phyloP scores from a whole-genome alignment of 441 rosid genomes.

The Manihot esculenta region DNA sequence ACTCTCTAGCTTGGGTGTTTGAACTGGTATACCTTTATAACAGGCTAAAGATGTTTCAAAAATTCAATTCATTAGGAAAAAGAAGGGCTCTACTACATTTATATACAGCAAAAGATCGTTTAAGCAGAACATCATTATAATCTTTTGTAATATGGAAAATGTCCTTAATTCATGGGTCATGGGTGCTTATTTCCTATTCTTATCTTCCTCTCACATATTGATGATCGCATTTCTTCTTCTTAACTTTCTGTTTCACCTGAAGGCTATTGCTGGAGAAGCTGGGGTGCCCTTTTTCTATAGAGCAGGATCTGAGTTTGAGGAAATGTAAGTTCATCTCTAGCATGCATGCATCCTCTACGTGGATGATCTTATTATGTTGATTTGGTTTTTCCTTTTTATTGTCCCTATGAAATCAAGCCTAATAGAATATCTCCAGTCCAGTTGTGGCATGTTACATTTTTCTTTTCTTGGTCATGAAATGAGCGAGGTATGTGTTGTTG shows the following conservation, averaged over 20 bases:
- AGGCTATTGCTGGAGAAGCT: conserved; percentile 99
- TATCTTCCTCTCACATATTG: conserved; percentile 2
- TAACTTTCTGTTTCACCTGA: conserved; percentile 30
- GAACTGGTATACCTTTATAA: neutral
- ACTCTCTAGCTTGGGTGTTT: neutral
- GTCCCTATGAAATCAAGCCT: neutral
- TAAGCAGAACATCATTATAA: neutral
- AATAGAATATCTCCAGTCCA: neutral
- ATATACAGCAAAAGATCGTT: neutral
- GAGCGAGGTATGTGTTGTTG: neutral
- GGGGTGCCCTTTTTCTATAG: conserved; percentile 99
- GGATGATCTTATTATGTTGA: neutral
- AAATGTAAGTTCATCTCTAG: conserved; percentile 62
- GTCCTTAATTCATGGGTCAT: neutral
- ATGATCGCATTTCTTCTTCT: conserved; percentile 15
- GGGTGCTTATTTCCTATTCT: neutral
- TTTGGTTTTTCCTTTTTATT: neutral
- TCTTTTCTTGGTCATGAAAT: neutral
- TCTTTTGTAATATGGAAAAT: neutral
- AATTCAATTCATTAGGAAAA: neutral
- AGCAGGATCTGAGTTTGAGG: conserved; percentile 99
- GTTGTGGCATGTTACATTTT: too few relatives aligned
- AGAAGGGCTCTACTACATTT: neutral
- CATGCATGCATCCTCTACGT: neutral
- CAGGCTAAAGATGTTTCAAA: neutral